Base-by-base conservation (phyloP, 345 rosid genomes). In the Arabis hirsuta region DNA sequence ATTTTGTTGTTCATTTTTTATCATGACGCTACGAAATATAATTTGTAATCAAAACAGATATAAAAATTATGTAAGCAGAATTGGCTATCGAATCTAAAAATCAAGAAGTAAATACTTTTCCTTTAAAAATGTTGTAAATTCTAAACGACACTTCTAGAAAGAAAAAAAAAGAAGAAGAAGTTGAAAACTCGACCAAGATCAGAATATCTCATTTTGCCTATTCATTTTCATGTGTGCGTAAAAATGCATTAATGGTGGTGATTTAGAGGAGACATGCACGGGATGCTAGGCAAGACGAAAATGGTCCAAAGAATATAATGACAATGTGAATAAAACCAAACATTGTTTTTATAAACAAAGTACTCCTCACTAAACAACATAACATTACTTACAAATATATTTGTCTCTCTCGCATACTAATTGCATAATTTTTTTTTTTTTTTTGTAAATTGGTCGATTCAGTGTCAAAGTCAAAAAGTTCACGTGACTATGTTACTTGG, bases 281-380 rank as follows among this genome's bases (percentile, higher is more conserved):
- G 67, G 72, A 73, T 14, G 51, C 77, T 20, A 73, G 41, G 77
- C 66, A 29, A 65, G 54, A 65, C 6, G 60, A 57, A 63, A 65
- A 41, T 57, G 54, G 77, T 73, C 72, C 77, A 73, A 73, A 34
- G 43, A 57, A 48, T 65, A 73, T 38, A 48, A 65, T 65, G 77
- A 73, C 77, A 65, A 73, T 31, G 66, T 58, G 72, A 73, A 73
- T 73, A 73, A 73, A 73, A 73, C 77, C 77, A 73, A 73, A 73
- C 72, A 65, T 65, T 65, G 77, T 73, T 57, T 73, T 57, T 73
- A 73, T 52, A 57, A 65, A 56, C 72, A 73, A 65, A 47, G 65
- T 47, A 73, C 65, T 64, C 34, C 57, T 57, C 77, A 65, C 77
- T 73, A 73, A 39, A 73, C 65, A 19, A 48, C 61, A 65, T 57